Evolutionary conservation across 768 basidiomycete species (phyloP).

Genomic region (Termitomyces titanicus): DNA sequence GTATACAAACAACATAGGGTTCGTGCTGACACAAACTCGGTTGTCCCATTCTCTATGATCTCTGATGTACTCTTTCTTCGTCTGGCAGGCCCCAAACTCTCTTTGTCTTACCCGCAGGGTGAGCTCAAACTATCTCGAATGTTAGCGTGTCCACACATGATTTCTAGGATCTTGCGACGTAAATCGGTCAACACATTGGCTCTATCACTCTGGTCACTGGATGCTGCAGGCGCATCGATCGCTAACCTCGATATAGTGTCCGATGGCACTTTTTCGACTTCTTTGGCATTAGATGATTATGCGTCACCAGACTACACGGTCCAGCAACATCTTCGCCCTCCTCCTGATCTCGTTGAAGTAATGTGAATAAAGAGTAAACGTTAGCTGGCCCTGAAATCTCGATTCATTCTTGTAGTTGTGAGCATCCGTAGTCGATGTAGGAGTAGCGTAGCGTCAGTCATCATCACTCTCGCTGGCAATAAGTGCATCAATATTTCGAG

Average conservation of each 20-base stretch:
- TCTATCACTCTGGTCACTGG: conserved; percentile 48
- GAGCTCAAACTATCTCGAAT: conserved; percentile 6
- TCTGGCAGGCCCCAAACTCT: conserved; percentile 38
- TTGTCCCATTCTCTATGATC: background rate
- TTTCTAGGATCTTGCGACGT: conserved; percentile 35
- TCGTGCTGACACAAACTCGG: conserved; percentile 1
- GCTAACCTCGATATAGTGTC: conserved; percentile 38
- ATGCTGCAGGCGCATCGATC: conserved; percentile 37
- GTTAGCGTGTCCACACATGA: background rate
- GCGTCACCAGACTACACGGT: conserved; percentile 35
- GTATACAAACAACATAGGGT: conserved; percentile 51
- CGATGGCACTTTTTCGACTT: conserved; percentile 41
- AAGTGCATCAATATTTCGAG: conserved; percentile 67
- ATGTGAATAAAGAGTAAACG: conserved; percentile 22
- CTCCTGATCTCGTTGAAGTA: conserved; percentile 20
- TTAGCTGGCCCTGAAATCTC: background rate
- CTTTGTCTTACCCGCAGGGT: conserved; percentile 49
- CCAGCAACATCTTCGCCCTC: conserved; percentile 31
- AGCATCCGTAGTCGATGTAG: background rate
- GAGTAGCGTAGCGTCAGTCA: conserved; percentile 35
- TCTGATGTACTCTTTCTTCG: background rate
- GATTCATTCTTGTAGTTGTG: background rate
- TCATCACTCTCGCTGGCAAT: conserved; percentile 69
- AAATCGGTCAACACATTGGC: conserved; percentile 43
- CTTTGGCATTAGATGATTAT: conserved; percentile 38